Evolutionary conservation across 1,139 yeast genomes (phyloP), one percentile per base, ranked within the genome.

Genomic region (Geotrichum reessii): DNA sequence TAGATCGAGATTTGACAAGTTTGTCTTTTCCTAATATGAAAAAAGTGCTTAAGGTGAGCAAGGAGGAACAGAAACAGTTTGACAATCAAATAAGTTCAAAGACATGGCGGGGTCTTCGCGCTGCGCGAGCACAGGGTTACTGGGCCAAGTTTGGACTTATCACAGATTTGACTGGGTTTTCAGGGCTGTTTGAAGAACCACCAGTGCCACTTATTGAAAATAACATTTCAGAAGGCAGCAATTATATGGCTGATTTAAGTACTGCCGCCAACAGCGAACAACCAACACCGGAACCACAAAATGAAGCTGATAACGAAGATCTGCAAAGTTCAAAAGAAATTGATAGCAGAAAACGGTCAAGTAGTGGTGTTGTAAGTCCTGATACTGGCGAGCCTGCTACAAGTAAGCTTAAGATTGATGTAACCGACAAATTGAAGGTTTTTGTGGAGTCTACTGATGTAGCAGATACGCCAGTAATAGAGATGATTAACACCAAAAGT

Each of bases 41-140:
- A 9, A 54, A 52, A n/a, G 47, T 51, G 40, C 19, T 55, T 17
- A 37, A 52, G 31, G 56, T 56, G 12, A 40, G 51, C 12, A 44
- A 46, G 17, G 52, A 46, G 9, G 63, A 58, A 28, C 53, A 19
- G 28, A 56, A 55, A 17, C 60, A 60, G 33, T 47, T 50, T 11
- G 57, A 52, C 22, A 63, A 63, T 33, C 48, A 49, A 21, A 37
- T 63, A n/a, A 67, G 68, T 1, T 67, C 71, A 3, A 58, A 63
- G 19, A 69, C 65, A 2, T 71, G 74, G 74, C 62, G 72, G 49
- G 74, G 73, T 2, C 60, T 71, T 24, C 63, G 74, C 17, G 71
- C 73, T 2, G 72, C 74, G 19, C 57, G 74, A 28, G 67, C 63
- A 21, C 66, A 63, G 25, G 73, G 73, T 1, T 50, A 62, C 33